Evolutionary conservation across 495 filamentous ascomycete species (phyloP).

Genomic region (Penicillium egyptiacum): DNA sequence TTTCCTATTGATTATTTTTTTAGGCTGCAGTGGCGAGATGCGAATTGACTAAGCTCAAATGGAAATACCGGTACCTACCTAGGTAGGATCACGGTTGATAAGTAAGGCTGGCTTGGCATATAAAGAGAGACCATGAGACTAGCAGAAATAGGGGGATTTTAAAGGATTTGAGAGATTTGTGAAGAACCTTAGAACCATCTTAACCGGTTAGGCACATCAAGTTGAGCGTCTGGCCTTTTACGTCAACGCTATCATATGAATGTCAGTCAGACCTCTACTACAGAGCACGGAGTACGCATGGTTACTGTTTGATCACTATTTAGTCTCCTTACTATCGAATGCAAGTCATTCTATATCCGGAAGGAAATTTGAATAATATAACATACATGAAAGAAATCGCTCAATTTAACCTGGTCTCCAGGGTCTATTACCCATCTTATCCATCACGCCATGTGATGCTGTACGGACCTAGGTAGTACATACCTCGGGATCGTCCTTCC

Average conservation of each 20-base stretch:
- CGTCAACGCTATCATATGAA: slow-evolving; percentile 13
- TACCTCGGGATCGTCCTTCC: slow-evolving; percentile 30
- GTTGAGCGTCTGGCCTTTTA: background rate
- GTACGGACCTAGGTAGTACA: background rate
- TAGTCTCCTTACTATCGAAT: background rate
- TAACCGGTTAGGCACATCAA: background rate
- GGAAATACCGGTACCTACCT: background rate
- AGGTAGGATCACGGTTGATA: background rate
- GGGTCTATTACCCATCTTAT: slow-evolving; percentile 12
- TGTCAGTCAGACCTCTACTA: background rate
- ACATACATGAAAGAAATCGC: background rate
- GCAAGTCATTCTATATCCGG: no score
- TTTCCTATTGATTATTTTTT: background rate
- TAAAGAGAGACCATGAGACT: background rate
- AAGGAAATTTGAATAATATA: background rate
- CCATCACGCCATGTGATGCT: slow-evolving; percentile 23
- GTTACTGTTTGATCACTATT: background rate
- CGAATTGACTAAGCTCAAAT: slow-evolving; percentile 1
- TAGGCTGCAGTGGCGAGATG: background rate
- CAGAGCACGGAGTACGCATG: no score
- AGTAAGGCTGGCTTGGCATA: background rate
- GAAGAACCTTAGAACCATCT: background rate
- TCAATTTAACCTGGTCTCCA: background rate
- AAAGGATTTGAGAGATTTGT: background rate
- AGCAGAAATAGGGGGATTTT: background rate